Base-by-base conservation (phyloP, 768 basidiomycete genomes). In the Kwoniella sp. region DNA sequence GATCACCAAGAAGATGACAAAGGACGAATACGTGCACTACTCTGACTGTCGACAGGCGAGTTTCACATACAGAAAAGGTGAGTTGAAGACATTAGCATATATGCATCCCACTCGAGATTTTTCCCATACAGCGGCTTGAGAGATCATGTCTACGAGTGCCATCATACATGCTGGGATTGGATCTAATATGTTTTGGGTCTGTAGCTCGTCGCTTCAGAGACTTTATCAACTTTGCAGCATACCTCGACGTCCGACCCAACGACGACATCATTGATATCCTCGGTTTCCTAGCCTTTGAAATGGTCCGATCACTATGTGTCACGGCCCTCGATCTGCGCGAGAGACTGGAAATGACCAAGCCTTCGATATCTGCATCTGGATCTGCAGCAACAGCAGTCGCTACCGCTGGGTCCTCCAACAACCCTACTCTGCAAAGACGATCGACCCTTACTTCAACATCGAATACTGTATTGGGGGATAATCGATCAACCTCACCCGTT, bases 181-280 rank as follows among this genome's bases (percentile, higher is more conserved):
- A n/a, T n/a, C n/a, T n/a, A 33, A 33, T 33, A 33, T 13, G 33
- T 33, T 33, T n/a, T n/a, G n/a, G n/a, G n/a, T 29, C 0, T 67
- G 0, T 65, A 96, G 93, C 88, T 15, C 94, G 94, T 80, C 91
- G 93, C 6, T 98, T 98, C 81, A 86, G 90, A 46, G 93, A 96
- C 74, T 97, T 96, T 74, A 85, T 97, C 58, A 92, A 92, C 77
- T 85, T 96, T 12, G 90, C 92, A 2, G 73, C 88, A 0, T 88
- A 90, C 64, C 86, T 95, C 47, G 92, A 96, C 73, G 84, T 92
- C 64, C 91, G 90, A 81, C 87, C 90, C 29, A 90, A 90, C 80
- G 94, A 96, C 79, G 93, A 96, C 79, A 93, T 94, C 2, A 84
- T 94, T 73, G 94, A 98, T 76, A 94, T 96, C 63, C 91, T 97